Conservation (phyloP, 2,329 filamentous ascomycete genomes). For the Aspergillus sergii region DNA sequence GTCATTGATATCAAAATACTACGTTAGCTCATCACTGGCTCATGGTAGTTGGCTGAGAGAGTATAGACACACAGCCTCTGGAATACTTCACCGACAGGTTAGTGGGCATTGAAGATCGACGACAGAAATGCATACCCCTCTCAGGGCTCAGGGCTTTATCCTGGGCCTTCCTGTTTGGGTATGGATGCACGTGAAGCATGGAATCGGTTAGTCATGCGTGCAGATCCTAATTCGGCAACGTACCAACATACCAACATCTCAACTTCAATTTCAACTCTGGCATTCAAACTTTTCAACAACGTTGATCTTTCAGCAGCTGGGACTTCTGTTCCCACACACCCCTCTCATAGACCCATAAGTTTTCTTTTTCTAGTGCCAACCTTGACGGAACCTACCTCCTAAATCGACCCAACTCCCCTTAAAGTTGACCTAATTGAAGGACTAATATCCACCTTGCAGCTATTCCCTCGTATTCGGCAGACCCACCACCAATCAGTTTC, state of each 20-base stretch:
- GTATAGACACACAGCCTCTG: too few species aligned
- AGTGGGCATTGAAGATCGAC: too few species aligned
- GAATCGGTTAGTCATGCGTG: neutral
- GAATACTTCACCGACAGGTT: too few species aligned
- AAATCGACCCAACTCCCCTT: neutral
- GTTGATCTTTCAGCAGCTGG: neutral
- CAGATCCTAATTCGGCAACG: neutral
- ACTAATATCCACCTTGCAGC: neutral
- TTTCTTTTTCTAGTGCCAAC: neutral
- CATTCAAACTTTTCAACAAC: neutral
- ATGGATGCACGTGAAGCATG: neutral
- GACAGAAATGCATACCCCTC: neutral
- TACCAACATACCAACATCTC: neutral
- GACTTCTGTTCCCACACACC: neutral
- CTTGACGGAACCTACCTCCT: neutral
- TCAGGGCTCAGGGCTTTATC: neutral
- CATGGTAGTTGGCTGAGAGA: neutral
- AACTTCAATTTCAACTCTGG: neutral
- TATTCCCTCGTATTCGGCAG: slow-evolving; percentile 10
- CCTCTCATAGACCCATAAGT: neutral
- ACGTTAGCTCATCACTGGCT: slow-evolving; percentile 2
- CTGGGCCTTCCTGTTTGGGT: neutral
- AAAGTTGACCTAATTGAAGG: neutral
- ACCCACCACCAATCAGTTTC: slow-evolving; percentile 1
- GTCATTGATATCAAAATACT: slow-evolving; percentile 1